A percentile compares a stretch with the other conserved stretches of the same genome.
Conservation (phyloP, 2,329 filamentous ascomycete genomes). For the Calonectria multiphialidica region DNA sequence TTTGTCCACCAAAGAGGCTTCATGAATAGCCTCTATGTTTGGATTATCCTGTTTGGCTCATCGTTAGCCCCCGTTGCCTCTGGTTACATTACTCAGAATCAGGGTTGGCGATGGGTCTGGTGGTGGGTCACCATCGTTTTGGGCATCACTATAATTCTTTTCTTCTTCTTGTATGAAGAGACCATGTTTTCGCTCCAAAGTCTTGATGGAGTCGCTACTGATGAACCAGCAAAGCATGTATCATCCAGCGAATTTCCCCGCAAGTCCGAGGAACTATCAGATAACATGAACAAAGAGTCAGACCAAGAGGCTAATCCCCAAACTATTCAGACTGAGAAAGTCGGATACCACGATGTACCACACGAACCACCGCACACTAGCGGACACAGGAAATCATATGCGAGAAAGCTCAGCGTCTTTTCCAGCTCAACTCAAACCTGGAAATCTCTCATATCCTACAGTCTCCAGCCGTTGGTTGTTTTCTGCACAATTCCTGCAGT, state of each 20-base stretch:
- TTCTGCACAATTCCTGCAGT: conserved; percentile 15
- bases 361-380: too few species aligned
- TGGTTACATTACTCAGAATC: conserved; percentile 37
- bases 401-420: background rate
- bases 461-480: conserved; percentile 15
- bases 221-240: background rate
- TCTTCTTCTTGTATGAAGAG: conserved; percentile 52
- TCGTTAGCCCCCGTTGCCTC: conserved; percentile 47
- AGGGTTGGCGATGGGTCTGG: conserved; percentile 55
- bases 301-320: background rate
- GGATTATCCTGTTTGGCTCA: conserved; percentile 42
- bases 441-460: background rate
- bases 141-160: conserved; percentile 26
- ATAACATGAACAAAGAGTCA: background rate
- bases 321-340: too few species aligned
- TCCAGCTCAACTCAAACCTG: background rate
- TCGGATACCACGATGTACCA: too few species aligned
- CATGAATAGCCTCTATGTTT: conserved; percentile 53
- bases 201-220: background rate
- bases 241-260: background rate
- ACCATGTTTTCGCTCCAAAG: conserved; percentile 4
- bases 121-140: conserved; percentile 43
- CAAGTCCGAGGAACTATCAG: background rate
- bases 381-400: background rate
- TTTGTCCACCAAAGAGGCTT: conserved; percentile 50